Evolutionary conservation across 306 rosid genomes (phyloP), one percentile per base, ranked within the genome.

Genomic region (Pyrus bretschneideri): DNA sequence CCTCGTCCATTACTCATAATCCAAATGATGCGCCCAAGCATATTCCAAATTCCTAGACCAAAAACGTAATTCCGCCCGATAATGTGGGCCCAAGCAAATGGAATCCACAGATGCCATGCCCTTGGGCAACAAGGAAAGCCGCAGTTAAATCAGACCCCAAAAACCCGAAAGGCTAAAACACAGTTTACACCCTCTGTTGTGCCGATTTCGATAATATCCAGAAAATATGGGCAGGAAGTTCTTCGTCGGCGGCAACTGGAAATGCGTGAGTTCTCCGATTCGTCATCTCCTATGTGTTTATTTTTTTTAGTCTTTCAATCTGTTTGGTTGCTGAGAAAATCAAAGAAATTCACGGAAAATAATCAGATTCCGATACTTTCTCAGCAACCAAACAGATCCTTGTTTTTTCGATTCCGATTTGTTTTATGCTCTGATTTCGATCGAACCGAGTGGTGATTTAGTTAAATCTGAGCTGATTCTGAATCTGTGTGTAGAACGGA

Each of bases 241-340:
- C 77, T 86, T 86, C 78, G 86, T 86, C 55, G 89, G 89, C 70
- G 89, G 89, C 38, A 86, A 86, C 85, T 86, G 89, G 89, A 86
- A 86, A 86, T 86, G 89, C 87, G 89, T 86, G 70, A 77, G 87
- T 77, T 51, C 4, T 79, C 73, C 29, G 67, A 66, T 78, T 31
- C 55, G 10, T 14, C 11, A 22, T 67, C 25, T 73, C 22, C 55
- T 11, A 4, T 10, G 13, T n/a, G 0, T 4, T 49, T 6, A n/a
- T n/a, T 52, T 52, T 19, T 0, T 0, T 46, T 44, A 9, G 27
- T 1, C 5, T 68, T 1, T 51, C 11, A 0, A 27, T 17, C 64
- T 67, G 76, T 42, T 72, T 80, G 42, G 44, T 72, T 73, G 58
- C 73, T 35, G 42, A 49, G 75, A 66, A 71, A 71, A 9, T 11